Percentiles rank a stretch among this genome's conserved stretches.
Evolutionary conservation across 2,329 filamentous ascomycete species (phyloP).

Genomic region (Aureobasidium namibiae): DNA sequence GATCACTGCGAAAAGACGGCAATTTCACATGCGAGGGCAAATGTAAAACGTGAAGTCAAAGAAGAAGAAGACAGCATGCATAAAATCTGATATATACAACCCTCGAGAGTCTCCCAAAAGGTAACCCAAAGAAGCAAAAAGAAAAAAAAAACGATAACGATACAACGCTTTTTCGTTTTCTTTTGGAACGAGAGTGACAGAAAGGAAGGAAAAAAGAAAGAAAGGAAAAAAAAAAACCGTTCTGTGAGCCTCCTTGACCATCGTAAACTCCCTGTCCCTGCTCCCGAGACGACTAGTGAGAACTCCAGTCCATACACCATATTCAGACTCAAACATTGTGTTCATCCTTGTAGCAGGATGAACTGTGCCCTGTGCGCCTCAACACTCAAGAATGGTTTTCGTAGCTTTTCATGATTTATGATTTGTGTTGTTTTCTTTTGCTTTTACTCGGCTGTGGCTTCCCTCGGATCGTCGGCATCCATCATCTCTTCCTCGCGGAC

Average conservation of each 20-base stretch:
- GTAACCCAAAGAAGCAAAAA: background rate
- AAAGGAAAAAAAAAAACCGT: background rate
- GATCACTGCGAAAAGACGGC: no score
- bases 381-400: background rate
- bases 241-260: background rate
- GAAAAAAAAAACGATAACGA: background rate
- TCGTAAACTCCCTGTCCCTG: background rate
- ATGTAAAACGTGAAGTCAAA: no score
- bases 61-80: background rate
- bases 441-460: background rate
- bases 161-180: background rate
- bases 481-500: slow-evolving; percentile 13
- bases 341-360: background rate
- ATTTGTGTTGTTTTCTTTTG: background rate
- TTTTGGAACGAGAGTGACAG: background rate
- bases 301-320: background rate
- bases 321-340: background rate
- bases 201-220: background rate
- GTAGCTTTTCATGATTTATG: background rate
- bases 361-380: background rate
- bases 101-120: background rate
- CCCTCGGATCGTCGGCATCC: slow-evolving; percentile 12
- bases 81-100: slow-evolving; percentile 1
- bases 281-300: no score
- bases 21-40: no score